These are phyloP conservation scores for Suillus discolor DNA, from an alignment of 768 basidiomycete genomes.

Conservation along the genomic window DNA sequence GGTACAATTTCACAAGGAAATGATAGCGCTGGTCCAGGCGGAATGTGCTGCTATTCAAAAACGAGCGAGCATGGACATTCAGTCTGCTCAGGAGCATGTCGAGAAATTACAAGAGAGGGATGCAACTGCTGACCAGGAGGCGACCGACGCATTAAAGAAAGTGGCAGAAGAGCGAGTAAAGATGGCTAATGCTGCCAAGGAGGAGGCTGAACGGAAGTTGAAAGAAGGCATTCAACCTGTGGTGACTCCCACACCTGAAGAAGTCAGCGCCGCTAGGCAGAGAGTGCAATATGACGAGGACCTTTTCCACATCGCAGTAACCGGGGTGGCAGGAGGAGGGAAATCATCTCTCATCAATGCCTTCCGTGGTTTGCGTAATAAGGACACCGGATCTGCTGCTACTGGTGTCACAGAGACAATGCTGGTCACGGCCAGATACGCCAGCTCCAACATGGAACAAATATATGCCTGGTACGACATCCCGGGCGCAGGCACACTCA, in stretches of 20 bases:
- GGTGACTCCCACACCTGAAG: constrained; percentile 24
- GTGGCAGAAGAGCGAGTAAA: constrained; percentile 13
- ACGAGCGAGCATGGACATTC: constrained; percentile 8
- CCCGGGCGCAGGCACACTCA: constrained; percentile 37
- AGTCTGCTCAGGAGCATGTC: constrained; percentile 13
- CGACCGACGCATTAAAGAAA: constrained; percentile 14
- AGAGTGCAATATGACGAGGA: constrained; percentile 23
- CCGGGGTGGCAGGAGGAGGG: constrained; percentile 35
- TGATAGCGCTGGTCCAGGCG: no score
- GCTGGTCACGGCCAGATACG: constrained; percentile 24
- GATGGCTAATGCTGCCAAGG: constrained; percentile 9
- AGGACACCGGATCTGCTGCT: constrained; percentile 23
- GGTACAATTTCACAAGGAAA: no score
- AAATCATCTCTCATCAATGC: constrained; percentile 42
- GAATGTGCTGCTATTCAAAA: constrained; percentile 3
- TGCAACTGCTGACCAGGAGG: constrained; percentile 1
- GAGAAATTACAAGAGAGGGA: constrained; percentile 3
- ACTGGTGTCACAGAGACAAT: constrained; percentile 36
- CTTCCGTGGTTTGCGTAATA: constrained; percentile 31
- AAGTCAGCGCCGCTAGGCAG: constrained; percentile 17
- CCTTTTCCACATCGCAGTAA: constrained; percentile 34
- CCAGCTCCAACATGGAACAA: constrained; percentile 13
- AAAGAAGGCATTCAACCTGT: constrained; percentile 31
- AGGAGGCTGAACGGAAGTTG: constrained; percentile 2
- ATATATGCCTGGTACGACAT: constrained; percentile 37